Evolutionary conservation across 208 protist genomes (phyloP), one percentile per base, ranked within the genome.

Genomic region (Wallacemonas rigidus): DNA sequence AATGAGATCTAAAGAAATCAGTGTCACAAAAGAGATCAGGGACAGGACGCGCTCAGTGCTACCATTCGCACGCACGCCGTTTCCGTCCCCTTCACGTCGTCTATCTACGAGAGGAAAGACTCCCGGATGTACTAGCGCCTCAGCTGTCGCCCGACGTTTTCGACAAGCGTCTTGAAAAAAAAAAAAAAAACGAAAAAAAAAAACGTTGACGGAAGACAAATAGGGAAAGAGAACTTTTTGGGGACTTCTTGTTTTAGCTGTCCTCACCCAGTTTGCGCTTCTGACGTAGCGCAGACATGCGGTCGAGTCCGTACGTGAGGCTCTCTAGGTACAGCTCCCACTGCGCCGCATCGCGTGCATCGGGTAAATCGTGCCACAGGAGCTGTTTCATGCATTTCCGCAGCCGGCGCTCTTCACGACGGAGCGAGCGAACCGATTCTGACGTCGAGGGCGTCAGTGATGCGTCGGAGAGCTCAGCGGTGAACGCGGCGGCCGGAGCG

Each of bases 311-410:
- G 11, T 87, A 77, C 36, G 76, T 81, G 17, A 93, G 73, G 12
- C 62, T 71, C 11, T 61, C 71, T 64, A 90, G 15, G 76, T 89
- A 90, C 3, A 70, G 65, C 26, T 77, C 75, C 85, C 80, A 93
- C 60, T 83, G 64, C 5, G 67, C 62, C 12, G 57, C 74, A 9
- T 76, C 80, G 0, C 81, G 82, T 58, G 76, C 67, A 62, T 81
- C 67, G 2, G 85, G 85, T 38, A 88, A 68, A 12, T 87, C 80
- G 53, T 69, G 73, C 78, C 81, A 85, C 5, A 91, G 75, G 8
- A 93, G 76, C 71, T 74, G 69, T 77, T 90, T 87, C 71, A 93
- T 78, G 35, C 67, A 75, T 51, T 71, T 75, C 17, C 81, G 83
- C 44, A 93, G 69, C 14, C 67, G 74, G 1, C 80, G 78, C 81